Evolutionary conservation across 2,329 filamentous ascomycete species (phyloP).

Genomic region (Eutypella sp.): DNA sequence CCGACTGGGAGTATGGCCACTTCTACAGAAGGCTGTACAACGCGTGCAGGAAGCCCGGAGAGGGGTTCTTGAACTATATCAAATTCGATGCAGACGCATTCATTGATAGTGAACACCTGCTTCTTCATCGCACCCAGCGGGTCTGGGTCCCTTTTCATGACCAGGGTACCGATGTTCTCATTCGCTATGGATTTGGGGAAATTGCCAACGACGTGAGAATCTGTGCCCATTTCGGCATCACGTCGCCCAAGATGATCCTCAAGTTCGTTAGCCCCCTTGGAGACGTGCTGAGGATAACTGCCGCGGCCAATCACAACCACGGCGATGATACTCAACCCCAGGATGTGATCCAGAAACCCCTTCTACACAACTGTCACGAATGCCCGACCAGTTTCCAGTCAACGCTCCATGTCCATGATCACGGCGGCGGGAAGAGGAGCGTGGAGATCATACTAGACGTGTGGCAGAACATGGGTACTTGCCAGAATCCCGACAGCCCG

Average conservation of each 20-base stretch:
- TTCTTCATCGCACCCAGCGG: slow-evolving; percentile 7
- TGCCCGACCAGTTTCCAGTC: slow-evolving; percentile 8
- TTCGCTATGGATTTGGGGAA: slow-evolving; percentile 8
- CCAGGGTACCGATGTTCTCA: slow-evolving; percentile 8
- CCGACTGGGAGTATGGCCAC: slow-evolving; percentile 7
- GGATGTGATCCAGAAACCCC: background rate
- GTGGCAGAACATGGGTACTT: slow-evolving; percentile 8
- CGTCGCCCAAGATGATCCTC: slow-evolving; percentile 4
- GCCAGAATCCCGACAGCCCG: slow-evolving; percentile 2
- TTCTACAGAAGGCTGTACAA: slow-evolving; percentile 7
- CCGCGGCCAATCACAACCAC: background rate
- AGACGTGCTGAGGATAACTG: slow-evolving; percentile 1
- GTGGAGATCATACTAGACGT: slow-evolving; percentile 8
- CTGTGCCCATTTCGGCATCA: slow-evolving; percentile 6
- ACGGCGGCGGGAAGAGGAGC: background rate
- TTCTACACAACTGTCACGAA: slow-evolving; percentile 7
- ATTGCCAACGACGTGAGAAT: slow-evolving; percentile 10
- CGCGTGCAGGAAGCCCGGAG: slow-evolving; percentile 4
- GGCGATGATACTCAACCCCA: background rate
- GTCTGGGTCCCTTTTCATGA: slow-evolving; percentile 9
- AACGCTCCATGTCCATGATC: slow-evolving; percentile 8
- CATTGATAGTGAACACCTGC: background rate
- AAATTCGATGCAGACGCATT: slow-evolving; percentile 9
- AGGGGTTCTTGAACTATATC: slow-evolving; percentile 8
- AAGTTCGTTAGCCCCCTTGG: slow-evolving; percentile 6